Base-by-base conservation (phyloP, 768 basidiomycete genomes). In the Lenzites betulinus region DNA sequence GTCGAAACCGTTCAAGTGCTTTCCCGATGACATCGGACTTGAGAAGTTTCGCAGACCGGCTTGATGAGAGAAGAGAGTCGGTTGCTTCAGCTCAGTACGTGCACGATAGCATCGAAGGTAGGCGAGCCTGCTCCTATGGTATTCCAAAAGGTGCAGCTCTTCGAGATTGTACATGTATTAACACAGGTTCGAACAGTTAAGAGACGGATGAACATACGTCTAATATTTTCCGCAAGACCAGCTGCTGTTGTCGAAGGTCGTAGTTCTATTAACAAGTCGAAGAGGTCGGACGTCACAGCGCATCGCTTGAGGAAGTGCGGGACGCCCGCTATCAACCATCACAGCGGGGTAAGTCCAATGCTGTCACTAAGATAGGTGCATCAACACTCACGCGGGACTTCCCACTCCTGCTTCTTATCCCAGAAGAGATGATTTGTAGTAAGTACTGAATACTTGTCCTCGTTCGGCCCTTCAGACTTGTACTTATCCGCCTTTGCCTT, bases 241-340 rank as follows among this genome's bases (percentile, higher is more conserved):
- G 47, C 62, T 7, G 71, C 63, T 3, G 68, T 70, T 16, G 43
- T 54, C 1, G 64, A 62, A 1, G 49, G 66, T 0, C 66, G 53
- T 6, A 73, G 7, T 60, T 71, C 69, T n/a, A 69, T 46, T 16
- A 73, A 65, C 1, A 70, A 25, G 46, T 71, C 60, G 43, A 63
- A 70, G 2, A 73, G 64, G 3, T 71, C 66, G 3, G 63, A 53
- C 0, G 68, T 69, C 3, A 69, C 38, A 1, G 61, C 67, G 38
- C 66, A 69, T 7, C 58, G 51, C 47, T 67, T 51, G 47, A 65
- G 60, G 57, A 70, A 70, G 39, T 57, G 36, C n/a, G 69, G 69
- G 9, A 70, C 47, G 8, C 52, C 64, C 2, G 22, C 69, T 70
- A 33, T 4, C 9, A 25, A 5, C 2, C 30, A 42, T 25, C 11